Conservation (phyloP, 257 asterid genomes). For the Leptodermis oblonga region DNA sequence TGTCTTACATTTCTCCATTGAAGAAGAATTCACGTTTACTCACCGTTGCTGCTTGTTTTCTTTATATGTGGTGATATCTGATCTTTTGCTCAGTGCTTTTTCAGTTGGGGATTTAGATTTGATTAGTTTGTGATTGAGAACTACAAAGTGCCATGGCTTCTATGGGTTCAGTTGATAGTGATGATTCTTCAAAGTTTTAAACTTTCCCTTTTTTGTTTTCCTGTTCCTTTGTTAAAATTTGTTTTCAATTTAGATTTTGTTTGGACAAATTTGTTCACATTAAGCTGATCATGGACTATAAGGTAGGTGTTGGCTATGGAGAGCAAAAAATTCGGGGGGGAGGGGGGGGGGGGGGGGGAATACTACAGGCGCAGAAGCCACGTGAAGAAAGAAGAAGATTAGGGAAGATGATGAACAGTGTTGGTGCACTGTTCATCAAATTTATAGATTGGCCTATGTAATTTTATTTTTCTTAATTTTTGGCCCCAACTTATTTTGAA, state of each 20-base stretch:
- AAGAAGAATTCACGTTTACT: not conserved
- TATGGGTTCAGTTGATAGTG: slow-evolving; percentile 67
- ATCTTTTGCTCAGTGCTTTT: no score
- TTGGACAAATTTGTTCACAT: not conserved
- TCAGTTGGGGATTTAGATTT: slow-evolving; percentile 62
- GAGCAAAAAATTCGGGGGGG: no score
- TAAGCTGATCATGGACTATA: not conserved
- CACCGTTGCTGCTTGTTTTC: not conserved
- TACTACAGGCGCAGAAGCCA: no score
- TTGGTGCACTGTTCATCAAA: no score
- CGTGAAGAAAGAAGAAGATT: no score
- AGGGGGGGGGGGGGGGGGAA: no score
- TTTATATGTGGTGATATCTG: no score
- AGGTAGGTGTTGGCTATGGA: no score
- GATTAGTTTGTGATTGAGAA: slow-evolving; percentile 56
- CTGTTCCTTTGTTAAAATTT: not conserved
- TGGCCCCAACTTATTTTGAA: no score
- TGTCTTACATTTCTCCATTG: not conserved
- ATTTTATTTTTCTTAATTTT: no score
- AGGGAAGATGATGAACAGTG: no score
- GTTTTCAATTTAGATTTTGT: not conserved
- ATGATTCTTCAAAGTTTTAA: slow-evolving; percentile 48
- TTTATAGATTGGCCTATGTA: no score
- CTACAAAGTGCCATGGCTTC: slow-evolving; percentile 60
- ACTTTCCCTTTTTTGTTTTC: not conserved